Evolutionary conservation across 176 grass and related monocot genomes (phyloP).

Genomic region (Musa beccarii): DNA sequence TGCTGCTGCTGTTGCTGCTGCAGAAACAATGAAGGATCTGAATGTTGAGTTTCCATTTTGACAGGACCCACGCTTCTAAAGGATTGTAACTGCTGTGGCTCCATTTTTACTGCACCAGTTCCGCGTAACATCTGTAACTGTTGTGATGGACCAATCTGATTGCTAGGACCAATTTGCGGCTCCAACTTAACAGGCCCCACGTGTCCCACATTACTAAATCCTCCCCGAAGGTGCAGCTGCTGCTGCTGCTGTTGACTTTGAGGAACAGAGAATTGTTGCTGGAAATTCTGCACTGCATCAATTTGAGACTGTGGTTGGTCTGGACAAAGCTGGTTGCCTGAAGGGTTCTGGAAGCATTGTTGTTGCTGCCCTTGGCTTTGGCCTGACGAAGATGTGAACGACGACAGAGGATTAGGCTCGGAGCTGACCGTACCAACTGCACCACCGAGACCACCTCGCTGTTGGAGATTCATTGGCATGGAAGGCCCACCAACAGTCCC

Average conservation of each 20-base stretch:
- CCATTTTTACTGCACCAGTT: slow-evolving; percentile 40
- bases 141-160: slow-evolving; percentile 36
- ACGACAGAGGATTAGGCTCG: slow-evolving; percentile 36
- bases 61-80: slow-evolving; percentile 56
- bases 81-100: slow-evolving; percentile 61
- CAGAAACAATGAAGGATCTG: slow-evolving; percentile 40
- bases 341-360: slow-evolving; percentile 34
- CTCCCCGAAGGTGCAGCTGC: slow-evolving; percentile 33
- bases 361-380: slow-evolving; percentile 20
- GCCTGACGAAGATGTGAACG: slow-evolving; percentile 32
- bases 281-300: slow-evolving; percentile 31
- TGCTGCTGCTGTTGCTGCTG: slow-evolving; percentile 29
- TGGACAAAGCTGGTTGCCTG: slow-evolving; percentile 33
- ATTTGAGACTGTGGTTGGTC: slow-evolving; percentile 39
- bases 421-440: slow-evolving; percentile 20
- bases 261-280: slow-evolving; percentile 32
- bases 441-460: slow-evolving; percentile 39
- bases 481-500: slow-evolving; percentile 27
- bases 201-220: slow-evolving; percentile 50
- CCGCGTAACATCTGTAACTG: slow-evolving; percentile 27
- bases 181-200: slow-evolving; percentile 65
- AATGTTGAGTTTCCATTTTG: slow-evolving; percentile 61
- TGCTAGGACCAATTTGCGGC: slow-evolving; percentile 38
- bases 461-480: slow-evolving; percentile 37
- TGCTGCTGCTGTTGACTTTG: slow-evolving; percentile 45